Evolutionary conservation across 371 early-diverging fungal species (phyloP), one percentile per base, ranked within the genome.

Genomic region (Mucor sp.): DNA sequence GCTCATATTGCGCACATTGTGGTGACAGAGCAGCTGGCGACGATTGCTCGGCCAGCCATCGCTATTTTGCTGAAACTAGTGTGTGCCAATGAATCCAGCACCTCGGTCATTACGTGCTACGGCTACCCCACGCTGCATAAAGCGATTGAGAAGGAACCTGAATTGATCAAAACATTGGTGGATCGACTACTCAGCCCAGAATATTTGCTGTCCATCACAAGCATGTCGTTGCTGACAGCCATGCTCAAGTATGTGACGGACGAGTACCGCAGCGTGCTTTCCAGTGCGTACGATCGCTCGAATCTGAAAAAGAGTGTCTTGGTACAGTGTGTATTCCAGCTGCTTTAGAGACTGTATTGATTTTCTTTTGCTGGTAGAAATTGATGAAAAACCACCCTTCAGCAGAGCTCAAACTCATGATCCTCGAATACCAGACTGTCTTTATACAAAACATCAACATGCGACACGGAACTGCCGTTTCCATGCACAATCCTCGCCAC

Each of bases 11-110:
- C 89, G 1, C 72, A 82, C 27, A 87, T 90, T 41, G 76, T 89
- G 15, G 89, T 89, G 5, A 76, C 78, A 21, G 86, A 93, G 71
- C 86, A 85, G 21, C 78, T 91, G 25, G 89, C 90, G 8, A 91
- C 89, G 23, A 86, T 93, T 66, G 88, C 88, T 70, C 82, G 91
- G 6, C 93, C 93, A 1, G 91, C 90, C 9, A 90, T 89, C 0
- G 87, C 89, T 2, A 84, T 91, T 44, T 75, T 93, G 32, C 84
- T 88, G 65, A 89, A 90, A 65, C 71, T 93, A 3, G 84, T 89
- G 9, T 78, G 79, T 48, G 83, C 88, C 28, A 84, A 86, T 63
- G 48, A 61, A 15, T 25, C 44, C 15, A 66, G 44, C 19, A 55
- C 66, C 12, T 55, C 47, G 3, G 50, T n/a, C 1, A 62, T 70